Evolutionary conservation across 2,329 filamentous ascomycete species (phyloP), one percentile per base, ranked within the genome.

Genomic region (Trichophyton equinum): DNA sequence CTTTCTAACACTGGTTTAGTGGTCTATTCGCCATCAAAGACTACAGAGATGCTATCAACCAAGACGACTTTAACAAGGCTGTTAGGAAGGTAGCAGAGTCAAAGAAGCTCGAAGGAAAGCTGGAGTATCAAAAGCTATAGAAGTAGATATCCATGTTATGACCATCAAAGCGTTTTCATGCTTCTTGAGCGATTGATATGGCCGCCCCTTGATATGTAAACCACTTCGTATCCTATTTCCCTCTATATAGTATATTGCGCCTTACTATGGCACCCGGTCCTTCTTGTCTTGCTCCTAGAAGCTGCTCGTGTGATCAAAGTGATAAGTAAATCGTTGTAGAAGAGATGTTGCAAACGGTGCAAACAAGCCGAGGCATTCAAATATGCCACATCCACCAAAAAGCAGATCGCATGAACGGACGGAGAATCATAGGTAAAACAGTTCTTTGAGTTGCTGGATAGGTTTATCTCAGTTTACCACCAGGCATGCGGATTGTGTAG

Each of bases 61-160:
- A 99, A 75, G 94, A 99, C 70, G 94, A 99, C 72, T 96, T 97
- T 85, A 99, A 96, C 81, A 96, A 96, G 78, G 94, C 94, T 3
- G 94, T 99, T 60, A 86, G 94, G 67, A 99, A 99, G 83, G 88
- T 99, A 67, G 91, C 89, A 15, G 94, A 99, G 77, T 82, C 89
- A 64, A 99, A 99, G 89, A 99, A 99, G 78, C 78, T 99, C 69
- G 94, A 99, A 77, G 92, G 94, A 76, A 97, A 97, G 80, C 81
- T 97, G 57, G 92, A 97, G 76, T 97, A 96, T 78, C 87, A 95
- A 83, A 96, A 96, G 79, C 79, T 96, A 77, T 96, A 86, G 75
- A 64, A 55, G 27, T 55, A 55, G 51, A 55, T 55, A 55, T 55
- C 51, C 51, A 18, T 55, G 51, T 55, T 33, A 36, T 33, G 33